Evolutionary conservation across 176 grass and related monocot genomes (phyloP).

Genomic region (Rhynchospora breviuscula): DNA sequence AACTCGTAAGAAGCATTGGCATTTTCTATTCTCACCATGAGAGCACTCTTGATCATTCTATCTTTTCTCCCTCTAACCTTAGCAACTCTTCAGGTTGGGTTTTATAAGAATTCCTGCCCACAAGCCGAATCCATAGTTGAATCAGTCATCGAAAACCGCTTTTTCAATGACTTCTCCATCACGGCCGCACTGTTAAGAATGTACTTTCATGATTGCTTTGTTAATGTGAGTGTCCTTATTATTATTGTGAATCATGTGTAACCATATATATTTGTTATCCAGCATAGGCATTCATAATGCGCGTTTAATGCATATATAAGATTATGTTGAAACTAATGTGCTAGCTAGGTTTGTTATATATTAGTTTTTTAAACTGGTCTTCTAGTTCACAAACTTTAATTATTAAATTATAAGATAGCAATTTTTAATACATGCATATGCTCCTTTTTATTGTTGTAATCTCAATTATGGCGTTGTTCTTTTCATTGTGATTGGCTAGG

Average conservation of each 20-base stretch:
- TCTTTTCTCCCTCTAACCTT: background rate
- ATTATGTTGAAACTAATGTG: background rate
- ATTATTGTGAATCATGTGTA: background rate
- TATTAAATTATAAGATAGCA: background rate
- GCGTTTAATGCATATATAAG: background rate
- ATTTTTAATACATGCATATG: background rate
- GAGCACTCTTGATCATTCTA: background rate
- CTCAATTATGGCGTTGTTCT: background rate
- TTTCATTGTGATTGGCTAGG: conserved; percentile 7
- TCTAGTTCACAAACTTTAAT: background rate
- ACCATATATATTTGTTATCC: background rate
- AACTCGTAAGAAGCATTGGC: background rate
- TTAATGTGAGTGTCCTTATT: conserved; percentile 15
- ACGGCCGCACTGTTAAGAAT: conserved; percentile 18
- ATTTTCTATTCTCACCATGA: background rate
- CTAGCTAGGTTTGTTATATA: no score
- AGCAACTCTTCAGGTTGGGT: conserved; percentile 24
- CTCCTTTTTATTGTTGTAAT: background rate
- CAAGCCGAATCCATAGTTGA: conserved; percentile 33
- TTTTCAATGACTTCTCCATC: conserved; percentile 23
- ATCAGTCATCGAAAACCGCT: conserved; percentile 11
- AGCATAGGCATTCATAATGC: background rate
- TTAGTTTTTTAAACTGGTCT: background rate
- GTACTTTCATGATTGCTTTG: conserved; percentile 46
- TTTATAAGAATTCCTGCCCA: conserved; percentile 42